Conservation (phyloP, 768 basidiomycete genomes). For the Tremella fuciformis region DNA sequence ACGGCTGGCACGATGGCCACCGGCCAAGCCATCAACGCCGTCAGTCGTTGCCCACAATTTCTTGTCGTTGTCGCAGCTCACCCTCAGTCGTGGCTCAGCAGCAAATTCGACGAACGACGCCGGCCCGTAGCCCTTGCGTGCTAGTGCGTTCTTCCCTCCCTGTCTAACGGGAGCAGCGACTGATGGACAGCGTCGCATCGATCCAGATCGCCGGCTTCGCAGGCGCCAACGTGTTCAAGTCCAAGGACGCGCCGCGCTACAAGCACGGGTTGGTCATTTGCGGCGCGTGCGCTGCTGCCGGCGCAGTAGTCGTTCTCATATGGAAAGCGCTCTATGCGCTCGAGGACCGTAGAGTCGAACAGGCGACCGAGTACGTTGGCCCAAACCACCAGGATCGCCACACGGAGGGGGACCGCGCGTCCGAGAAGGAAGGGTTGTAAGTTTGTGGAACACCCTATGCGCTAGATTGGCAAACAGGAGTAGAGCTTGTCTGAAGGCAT, state of each 20-base stretch:
- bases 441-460: too few relatives aligned
- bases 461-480: too few relatives aligned
- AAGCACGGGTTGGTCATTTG: constrained; percentile 24
- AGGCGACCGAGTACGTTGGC: too few relatives aligned
- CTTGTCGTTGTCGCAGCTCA: not conserved
- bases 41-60: constrained; percentile 6
- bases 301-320: constrained; percentile 17
- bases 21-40: constrained; percentile 28
- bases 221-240: constrained; percentile 22
- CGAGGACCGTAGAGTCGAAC: constrained; percentile 12
- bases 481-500: too few relatives aligned
- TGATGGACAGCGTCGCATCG: constrained; percentile 14
- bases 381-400: too few relatives aligned
- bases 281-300: constrained; percentile 17
- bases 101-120: constrained; percentile 20
- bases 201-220: constrained; percentile 28
- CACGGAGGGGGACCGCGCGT: too few relatives aligned
- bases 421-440: too few relatives aligned
- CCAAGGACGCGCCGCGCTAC: constrained; percentile 19
- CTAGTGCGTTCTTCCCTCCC: constrained; percentile 6
- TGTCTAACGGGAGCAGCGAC: not conserved
- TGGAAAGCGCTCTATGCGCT: constrained; percentile 21
- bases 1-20: constrained; percentile 23
- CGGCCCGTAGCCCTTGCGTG: constrained; percentile 19
- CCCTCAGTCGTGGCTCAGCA: constrained; percentile 19